A percentile compares a stretch with the other conserved stretches of the same genome.
These are phyloP conservation scores for Basidioascus undulatus DNA, from an alignment of 768 basidiomycete genomes.

Conservation along the genomic window DNA sequence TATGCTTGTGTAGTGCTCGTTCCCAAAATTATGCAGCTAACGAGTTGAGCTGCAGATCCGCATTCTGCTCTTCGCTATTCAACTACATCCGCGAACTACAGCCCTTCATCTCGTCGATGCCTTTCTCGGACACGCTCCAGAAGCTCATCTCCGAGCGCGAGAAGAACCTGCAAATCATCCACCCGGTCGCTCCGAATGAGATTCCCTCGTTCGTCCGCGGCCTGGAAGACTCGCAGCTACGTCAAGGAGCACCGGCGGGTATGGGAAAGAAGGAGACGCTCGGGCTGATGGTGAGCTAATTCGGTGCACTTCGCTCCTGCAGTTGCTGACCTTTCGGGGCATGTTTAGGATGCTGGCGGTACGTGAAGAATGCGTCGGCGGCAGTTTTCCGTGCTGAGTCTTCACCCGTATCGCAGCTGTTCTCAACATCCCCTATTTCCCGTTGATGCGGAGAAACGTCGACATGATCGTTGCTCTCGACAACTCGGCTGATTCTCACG, in stretches of 20 bases:
- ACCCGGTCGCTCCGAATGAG: constrained; percentile 16
- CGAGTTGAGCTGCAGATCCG: too few relatives aligned
- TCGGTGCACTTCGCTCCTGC: background rate
- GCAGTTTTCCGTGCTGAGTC: background rate
- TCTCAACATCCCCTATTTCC: constrained; percentile 16
- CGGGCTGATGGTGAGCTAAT: constrained; percentile 13
- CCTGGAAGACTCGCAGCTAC: constrained; percentile 9
- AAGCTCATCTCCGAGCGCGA: background rate
- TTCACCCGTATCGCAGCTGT: constrained; percentile 3
- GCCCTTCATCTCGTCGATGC: too few relatives aligned
- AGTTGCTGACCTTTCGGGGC: background rate
- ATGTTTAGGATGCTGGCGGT: constrained; percentile 16
- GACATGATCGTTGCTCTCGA: constrained; percentile 15
- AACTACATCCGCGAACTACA: too few relatives aligned
- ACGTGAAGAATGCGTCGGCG: too few relatives aligned
- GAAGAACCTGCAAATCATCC: constrained; percentile 12
- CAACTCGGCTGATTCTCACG: too few relatives aligned
- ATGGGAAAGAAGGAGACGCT: constrained; percentile 13
- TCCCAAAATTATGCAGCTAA: too few relatives aligned
- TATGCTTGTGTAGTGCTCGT: too few relatives aligned
- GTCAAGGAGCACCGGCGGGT: constrained; percentile 7
- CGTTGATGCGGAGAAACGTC: constrained; percentile 14
- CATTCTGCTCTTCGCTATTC: too few relatives aligned
- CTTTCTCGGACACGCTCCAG: too few relatives aligned
- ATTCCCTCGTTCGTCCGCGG: constrained; percentile 17